Conservation (phyloP, 1,284 basidiomycete genomes). For the Ceratobasidium sp. region DNA sequence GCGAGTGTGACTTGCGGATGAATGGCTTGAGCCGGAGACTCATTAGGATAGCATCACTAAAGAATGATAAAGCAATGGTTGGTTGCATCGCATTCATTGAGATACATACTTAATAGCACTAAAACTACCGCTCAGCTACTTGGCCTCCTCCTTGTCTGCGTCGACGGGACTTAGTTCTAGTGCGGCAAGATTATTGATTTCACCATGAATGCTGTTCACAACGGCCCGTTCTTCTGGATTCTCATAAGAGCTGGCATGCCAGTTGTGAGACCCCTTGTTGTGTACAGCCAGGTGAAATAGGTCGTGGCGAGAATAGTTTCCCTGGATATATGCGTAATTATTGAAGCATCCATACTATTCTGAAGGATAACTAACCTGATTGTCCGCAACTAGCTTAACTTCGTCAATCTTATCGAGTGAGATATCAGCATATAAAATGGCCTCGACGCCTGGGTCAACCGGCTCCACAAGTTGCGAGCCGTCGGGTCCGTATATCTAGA, state of each 20-base stretch:
- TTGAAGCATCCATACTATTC: background rate
- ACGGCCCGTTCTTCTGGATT: slow-evolving; percentile 13
- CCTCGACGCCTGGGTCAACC: slow-evolving; percentile 25
- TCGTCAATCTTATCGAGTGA: slow-evolving; percentile 28
- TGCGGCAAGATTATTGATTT: slow-evolving; percentile 18
- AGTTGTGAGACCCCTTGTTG: slow-evolving; percentile 27
- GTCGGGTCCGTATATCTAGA: slow-evolving; percentile 21
- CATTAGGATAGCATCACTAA: background rate
- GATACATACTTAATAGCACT: background rate
- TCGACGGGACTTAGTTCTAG: slow-evolving; percentile 9
- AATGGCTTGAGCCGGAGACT: background rate
- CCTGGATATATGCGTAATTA: slow-evolving; percentile 7
- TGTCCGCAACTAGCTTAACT: slow-evolving; percentile 26
- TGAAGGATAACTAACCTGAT: background rate
- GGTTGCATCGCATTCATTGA: background rate
- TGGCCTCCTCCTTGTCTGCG: slow-evolving; percentile 13
- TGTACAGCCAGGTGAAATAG: slow-evolving; percentile 24
- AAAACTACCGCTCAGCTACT: background rate
- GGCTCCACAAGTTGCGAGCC: slow-evolving; percentile 31
- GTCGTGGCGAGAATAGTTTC: slow-evolving; percentile 25
- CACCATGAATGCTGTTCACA: slow-evolving; percentile 6
- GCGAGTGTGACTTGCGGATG: background rate
- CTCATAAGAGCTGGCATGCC: slow-evolving; percentile 20
- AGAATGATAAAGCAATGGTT: background rate
- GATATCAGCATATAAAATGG: slow-evolving; percentile 27